A percentile compares a stretch with the other conserved stretches of the same genome.
These are phyloP conservation scores for Irpex lacteus DNA, from an alignment of 1,284 basidiomycete genomes.

Conservation along the genomic window DNA sequence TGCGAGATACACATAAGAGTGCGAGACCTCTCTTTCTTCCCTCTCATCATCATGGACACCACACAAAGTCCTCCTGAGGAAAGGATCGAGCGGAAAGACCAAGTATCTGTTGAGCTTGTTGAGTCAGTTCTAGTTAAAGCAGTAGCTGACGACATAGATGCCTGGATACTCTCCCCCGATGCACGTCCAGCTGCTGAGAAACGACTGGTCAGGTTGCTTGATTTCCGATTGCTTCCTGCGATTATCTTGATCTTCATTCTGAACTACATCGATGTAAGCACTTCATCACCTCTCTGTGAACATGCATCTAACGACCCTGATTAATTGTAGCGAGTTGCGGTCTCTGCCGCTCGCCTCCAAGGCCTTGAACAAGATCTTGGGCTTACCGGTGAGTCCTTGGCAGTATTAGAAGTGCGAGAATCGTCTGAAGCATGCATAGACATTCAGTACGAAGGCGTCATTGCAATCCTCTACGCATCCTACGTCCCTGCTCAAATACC, in stretches of 20 bases:
- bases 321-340: constrained; percentile 46
- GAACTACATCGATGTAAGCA: constrained; percentile 65
- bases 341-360: constrained; percentile 58
- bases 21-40: not conserved
- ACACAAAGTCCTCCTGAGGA: not conserved
- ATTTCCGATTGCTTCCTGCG: constrained; percentile 55
- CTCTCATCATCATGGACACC: not conserved
- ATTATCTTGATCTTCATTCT: constrained; percentile 62
- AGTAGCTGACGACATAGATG: constrained; percentile 12
- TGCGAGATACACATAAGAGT: no score
- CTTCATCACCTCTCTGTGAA: not conserved
- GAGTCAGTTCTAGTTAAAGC: constrained; percentile 12
- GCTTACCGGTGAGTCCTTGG: constrained; percentile 37
- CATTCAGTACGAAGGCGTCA: constrained; percentile 56
- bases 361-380: constrained; percentile 58
- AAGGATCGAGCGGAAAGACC: constrained; percentile 16
- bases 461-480: constrained; percentile 58
- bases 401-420: not conserved
- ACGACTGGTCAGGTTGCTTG: constrained; percentile 44
- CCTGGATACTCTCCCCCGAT: constrained; percentile 24
- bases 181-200: constrained; percentile 26
- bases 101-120: constrained; percentile 16
- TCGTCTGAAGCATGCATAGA: constrained; percentile 31
- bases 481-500: constrained; percentile 64
- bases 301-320: not conserved